These are phyloP conservation scores for Malassezia arunalokei DNA, from an alignment of 1,284 basidiomycete species.

Conservation along the genomic window DNA sequence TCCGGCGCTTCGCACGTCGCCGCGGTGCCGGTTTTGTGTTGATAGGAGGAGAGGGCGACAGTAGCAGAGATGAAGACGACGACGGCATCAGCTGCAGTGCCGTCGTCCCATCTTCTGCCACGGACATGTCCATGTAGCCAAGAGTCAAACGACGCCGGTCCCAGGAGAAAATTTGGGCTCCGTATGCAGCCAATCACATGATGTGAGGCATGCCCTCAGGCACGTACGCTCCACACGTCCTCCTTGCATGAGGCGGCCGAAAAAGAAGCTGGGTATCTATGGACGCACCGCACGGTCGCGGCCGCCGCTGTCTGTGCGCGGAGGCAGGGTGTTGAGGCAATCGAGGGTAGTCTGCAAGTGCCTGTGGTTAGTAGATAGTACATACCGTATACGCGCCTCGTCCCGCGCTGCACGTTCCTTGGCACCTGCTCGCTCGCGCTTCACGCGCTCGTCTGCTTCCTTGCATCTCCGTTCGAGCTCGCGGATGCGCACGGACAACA, in stretches of 20 bases:
- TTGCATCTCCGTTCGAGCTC: slow-evolving; percentile 72
- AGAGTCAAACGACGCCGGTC: no score
- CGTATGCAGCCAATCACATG: no score
- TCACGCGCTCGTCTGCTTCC: slow-evolving; percentile 81
- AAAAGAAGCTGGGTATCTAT: no score
- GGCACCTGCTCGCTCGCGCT: slow-evolving; percentile 82
- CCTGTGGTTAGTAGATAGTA: background rate
- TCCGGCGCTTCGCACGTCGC: background rate
- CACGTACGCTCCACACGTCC: background rate
- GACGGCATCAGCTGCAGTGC: no score
- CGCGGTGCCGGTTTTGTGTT: no score
- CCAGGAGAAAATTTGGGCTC: no score
- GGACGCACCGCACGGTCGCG: no score
- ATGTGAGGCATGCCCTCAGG: no score
- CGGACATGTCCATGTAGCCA: no score
- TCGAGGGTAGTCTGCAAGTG: slow-evolving; percentile 13
- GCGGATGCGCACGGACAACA: slow-evolving; percentile 36
- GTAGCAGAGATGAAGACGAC: no score
- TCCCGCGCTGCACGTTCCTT: slow-evolving; percentile 58
- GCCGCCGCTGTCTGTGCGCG: background rate
- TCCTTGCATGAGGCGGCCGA: background rate
- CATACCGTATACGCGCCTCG: slow-evolving; percentile 15
- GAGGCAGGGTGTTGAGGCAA: slow-evolving; percentile 3
- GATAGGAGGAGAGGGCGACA: no score
- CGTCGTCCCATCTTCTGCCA: no score